Base-by-base conservation (phyloP, 768 basidiomycete genomes). In the Multifurca ochricompacta region DNA sequence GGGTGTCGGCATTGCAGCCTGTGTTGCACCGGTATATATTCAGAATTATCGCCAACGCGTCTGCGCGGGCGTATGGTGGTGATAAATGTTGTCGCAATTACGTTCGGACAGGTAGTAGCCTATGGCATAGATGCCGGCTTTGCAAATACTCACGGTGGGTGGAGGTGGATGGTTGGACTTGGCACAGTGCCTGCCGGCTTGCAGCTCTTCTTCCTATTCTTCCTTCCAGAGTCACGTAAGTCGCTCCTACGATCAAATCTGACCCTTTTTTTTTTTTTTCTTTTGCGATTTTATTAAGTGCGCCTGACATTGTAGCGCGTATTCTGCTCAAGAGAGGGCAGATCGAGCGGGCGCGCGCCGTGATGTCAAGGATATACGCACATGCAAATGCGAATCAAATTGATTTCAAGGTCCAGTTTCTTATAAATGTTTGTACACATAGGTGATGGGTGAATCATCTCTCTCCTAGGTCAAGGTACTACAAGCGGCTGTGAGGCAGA, bases 111-210 rank as follows among this genome's bases (percentile, higher is more conserved):
- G 59, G 86, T 90, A 28, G 76, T 89, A 44, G 85, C 86, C 0
- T 91, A 88, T 63, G 83, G 79, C 18, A 81, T 83, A 51, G 85
- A 79, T 23, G 83, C 83, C 21, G 83, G 77, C 2, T 85, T 85
- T 60, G 77, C 73, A 54, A 76, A 77, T 53, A 68, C 77, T 48
- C 67, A 68, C 30, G 69, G 74, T 3, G 89, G 89, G 2, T 92
- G 89, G 89, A 71, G 89, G 48, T 91, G 80, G 80, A 87, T 90
- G 84, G 85, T 87, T 14, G 89, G 86, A 3, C 70, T 91, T 2
- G 85, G 88, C 13, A 78, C 79, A 1, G 71, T 85, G 2, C 86
- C 86, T 1, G 82, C 85, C 1, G 81, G 68, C 3, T 53, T 88
- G 5, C 87, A 90, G 63, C 71, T 83, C 34, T 40, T 75, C 3